These are phyloP conservation scores for Nitzschia palea DNA, from an alignment of 108 stramenopile genomes.

Conservation along the genomic window DNA sequence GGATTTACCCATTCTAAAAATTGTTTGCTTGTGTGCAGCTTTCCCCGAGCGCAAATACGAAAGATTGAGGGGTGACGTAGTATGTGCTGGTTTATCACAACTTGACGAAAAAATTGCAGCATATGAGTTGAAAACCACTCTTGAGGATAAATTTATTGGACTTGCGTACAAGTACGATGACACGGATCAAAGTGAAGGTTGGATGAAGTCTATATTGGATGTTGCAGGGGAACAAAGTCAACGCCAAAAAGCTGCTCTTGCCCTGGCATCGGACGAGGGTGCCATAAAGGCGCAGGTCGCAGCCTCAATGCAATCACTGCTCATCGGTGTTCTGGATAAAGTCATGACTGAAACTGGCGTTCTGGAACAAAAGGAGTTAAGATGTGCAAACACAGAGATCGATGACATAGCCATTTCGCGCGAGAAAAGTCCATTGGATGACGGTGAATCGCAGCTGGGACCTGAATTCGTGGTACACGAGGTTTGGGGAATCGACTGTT, in stretches of 20 bases:
- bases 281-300: slow-evolving; percentile 80
- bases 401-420: slow-evolving; percentile 12
- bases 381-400: slow-evolving; percentile 72
- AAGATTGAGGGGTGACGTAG: slow-evolving; percentile 57
- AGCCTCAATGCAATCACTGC: slow-evolving; percentile 64
- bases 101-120: slow-evolving; percentile 78
- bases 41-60: slow-evolving; percentile 82
- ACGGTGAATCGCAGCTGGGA: background rate
- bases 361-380: slow-evolving; percentile 69
- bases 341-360: slow-evolving; percentile 82
- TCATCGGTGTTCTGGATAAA: slow-evolving; percentile 78
- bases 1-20: background rate
- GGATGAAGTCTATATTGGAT: slow-evolving; percentile 84
- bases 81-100: slow-evolving; percentile 78
- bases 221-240: slow-evolving; percentile 39
- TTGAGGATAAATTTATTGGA: slow-evolving; percentile 80
- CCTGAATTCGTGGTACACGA: slow-evolving; percentile 83
- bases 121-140: slow-evolving; percentile 71
- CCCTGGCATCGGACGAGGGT: slow-evolving; percentile 76
- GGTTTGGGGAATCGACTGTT: slow-evolving; percentile 92
- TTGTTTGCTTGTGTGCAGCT: slow-evolving; percentile 41
- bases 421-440: background rate
- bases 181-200: slow-evolving; percentile 79
- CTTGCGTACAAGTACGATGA: slow-evolving; percentile 80
- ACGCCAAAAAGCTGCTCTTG: slow-evolving; percentile 55